Base-by-base conservation (phyloP, 805 yeast genomes). In the Lipomyces anomalus region DNA sequence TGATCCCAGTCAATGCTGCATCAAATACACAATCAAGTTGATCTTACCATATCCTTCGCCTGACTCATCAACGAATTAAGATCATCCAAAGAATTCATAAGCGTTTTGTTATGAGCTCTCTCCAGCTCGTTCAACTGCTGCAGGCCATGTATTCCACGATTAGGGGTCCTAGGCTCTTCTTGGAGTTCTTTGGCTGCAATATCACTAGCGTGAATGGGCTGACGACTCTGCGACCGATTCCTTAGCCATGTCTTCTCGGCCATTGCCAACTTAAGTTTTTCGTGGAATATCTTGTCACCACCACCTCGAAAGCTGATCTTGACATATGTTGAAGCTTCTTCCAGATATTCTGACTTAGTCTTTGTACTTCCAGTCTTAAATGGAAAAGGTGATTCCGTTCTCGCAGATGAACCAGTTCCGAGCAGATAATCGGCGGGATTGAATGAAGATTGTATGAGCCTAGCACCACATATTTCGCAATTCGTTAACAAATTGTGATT, bases 391-490 rank as follows among this genome's bases (percentile, higher is more conserved):
- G 53, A 48, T 28, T 48, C 53, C 17, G 22, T 35, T 9, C 20
- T 11, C 4, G 43, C 34, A 4, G 22, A 41, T 16, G 32, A 30
- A 23, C 17, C 26, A 20, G 44, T 43, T 24, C 46, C 44, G 4
- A 48, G 35, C 9, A 32, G 9, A 17, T 44, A 44, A 16, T 44
- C 44, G 6, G 47, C 22, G 7, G 47, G 57, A 35, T 56, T 61
- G 38, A 42, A 41, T 3, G 49, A 57, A 37, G 32, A 57, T 16
- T 70, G 55, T 2, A 50, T 44, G 22, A 80, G 61, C 22, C 69
- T 68, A 0, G 80, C 68, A 0, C 95, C 95, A 66, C 97, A 90
- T 58, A 90, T 74, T 63, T 90, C 97, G 63, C 97, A 89, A 51
- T 70, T 72, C 32, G 71, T 64, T 71, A 90, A 68, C 2, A 83